A percentile compares a stretch with the other conserved stretches of the same genome.
Evolutionary conservation across 1,139 yeast species (phyloP).

Genomic region (Zygosaccharomyces sapae): DNA sequence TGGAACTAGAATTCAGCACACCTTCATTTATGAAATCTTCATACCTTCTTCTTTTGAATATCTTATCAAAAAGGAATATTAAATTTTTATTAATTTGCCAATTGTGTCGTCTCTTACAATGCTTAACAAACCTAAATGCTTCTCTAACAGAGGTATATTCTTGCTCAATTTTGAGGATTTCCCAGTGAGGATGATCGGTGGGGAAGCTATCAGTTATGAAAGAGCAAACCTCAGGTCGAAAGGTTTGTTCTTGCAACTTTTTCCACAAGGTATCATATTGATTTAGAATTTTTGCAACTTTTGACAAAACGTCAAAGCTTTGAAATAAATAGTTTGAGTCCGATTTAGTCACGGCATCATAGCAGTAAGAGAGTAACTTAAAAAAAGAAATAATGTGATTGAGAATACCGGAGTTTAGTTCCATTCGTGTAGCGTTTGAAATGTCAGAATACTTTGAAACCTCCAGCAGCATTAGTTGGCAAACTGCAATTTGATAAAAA

Average conservation of each 20-base stretch:
- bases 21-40: constrained; percentile 29
- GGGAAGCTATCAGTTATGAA: constrained; percentile 27
- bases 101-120: constrained; percentile 14
- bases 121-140: constrained; percentile 22
- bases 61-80: constrained; percentile 22
- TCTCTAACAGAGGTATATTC: constrained; percentile 13
- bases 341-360: constrained; percentile 8
- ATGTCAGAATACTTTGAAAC: constrained; percentile 24
- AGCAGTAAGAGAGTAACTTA: constrained; percentile 23
- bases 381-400: constrained; percentile 31
- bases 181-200: constrained; percentile 22
- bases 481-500: constrained; percentile 30
- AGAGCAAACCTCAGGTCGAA: constrained; percentile 19
- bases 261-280: constrained; percentile 23
- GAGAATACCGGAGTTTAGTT: constrained; percentile 22
- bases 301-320: constrained; percentile 22
- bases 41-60: constrained; percentile 30
- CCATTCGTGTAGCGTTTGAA: constrained; percentile 13
- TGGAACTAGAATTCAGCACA: constrained; percentile 6
- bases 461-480: constrained; percentile 30
- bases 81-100: constrained; percentile 26
- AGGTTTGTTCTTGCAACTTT: constrained; percentile 15
- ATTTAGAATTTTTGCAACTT: constrained; percentile 16
- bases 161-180: constrained; percentile 17
- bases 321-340: constrained; percentile 16